phyloP scores from a whole-genome alignment of 139 green algal genomes.

The Asterochloris sp. region DNA sequence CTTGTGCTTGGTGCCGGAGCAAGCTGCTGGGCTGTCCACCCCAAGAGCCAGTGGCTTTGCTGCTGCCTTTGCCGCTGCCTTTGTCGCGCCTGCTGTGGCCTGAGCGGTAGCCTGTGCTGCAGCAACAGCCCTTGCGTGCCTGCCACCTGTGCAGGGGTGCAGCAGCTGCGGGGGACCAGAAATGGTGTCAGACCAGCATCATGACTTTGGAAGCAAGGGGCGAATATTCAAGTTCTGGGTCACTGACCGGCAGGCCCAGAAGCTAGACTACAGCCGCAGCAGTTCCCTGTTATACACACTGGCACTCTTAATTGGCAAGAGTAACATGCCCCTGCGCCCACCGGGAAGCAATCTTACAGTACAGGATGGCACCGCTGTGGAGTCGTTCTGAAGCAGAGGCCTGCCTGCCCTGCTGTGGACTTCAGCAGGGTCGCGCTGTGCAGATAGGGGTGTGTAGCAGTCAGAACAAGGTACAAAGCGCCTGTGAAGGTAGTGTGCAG shows the following conservation, averaged over 20 bases:
- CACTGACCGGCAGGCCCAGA: slow-evolving; percentile 22
- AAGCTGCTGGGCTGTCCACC: not conserved
- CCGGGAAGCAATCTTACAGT: slow-evolving; percentile 12
- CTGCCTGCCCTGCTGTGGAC: not conserved
- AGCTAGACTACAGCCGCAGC: slow-evolving; percentile 33
- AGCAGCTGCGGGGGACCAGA: slow-evolving; percentile 1
- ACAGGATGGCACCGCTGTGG: no score
- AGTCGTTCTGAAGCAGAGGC: not conserved
- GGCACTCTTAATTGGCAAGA: slow-evolving; percentile 32
- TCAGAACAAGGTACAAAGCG: no score
- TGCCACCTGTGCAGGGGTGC: not conserved
- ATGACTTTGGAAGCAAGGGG: not conserved
- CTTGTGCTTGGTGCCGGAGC: no score
- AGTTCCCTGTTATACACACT: slow-evolving; percentile 42
- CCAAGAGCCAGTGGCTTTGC: not conserved
- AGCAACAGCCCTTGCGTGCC: not conserved
- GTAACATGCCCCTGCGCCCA: slow-evolving; percentile 25
- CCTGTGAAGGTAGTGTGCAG: no score
- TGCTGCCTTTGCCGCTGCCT: not conserved
- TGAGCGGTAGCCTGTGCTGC: not conserved
- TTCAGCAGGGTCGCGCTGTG: no score
- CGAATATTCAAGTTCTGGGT: slow-evolving; percentile 50
- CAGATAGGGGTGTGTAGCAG: no score
- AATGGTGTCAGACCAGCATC: not conserved
- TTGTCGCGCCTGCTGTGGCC: no score